These are phyloP conservation scores for Dothistroma septosporum DNA, from an alignment of 2,329 filamentous ascomycete species.

Conservation along the genomic window DNA sequence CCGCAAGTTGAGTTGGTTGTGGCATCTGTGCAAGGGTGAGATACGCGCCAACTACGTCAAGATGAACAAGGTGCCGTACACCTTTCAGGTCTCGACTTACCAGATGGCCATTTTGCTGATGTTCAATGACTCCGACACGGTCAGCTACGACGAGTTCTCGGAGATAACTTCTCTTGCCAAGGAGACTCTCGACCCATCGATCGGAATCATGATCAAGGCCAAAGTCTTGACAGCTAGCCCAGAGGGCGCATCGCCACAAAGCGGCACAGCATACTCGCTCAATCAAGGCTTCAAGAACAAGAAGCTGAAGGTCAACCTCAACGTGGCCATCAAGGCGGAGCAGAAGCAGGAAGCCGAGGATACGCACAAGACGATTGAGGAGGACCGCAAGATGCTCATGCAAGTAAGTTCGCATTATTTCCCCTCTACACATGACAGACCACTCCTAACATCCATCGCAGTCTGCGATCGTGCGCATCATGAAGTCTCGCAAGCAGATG, in stretches of 20 bases:
- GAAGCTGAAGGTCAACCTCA: slow-evolving; percentile 95
- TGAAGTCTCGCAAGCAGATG: slow-evolving; percentile 99
- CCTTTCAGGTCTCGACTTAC: slow-evolving; percentile 94
- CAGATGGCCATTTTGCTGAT: slow-evolving; percentile 95
- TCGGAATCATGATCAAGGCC: slow-evolving; percentile 85
- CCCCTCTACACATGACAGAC: neutral
- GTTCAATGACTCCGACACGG: slow-evolving; percentile 85
- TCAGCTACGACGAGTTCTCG: slow-evolving; percentile 83
- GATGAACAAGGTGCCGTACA: slow-evolving; percentile 81
- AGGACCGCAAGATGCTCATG: slow-evolving; percentile 91
- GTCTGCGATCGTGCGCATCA: slow-evolving; percentile 98
- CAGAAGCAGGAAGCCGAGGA: slow-evolving; percentile 94
- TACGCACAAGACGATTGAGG: slow-evolving; percentile 98
- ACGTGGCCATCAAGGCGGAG: slow-evolving; percentile 90
- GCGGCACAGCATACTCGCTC: slow-evolving; percentile 74
- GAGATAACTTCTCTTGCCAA: slow-evolving; percentile 72
- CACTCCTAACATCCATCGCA: slow-evolving; percentile 43
- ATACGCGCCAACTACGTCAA: slow-evolving; percentile 92
- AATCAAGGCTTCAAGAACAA: slow-evolving; percentile 98
- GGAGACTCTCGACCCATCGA: slow-evolving; percentile 80
- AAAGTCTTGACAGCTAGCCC: slow-evolving; percentile 75
- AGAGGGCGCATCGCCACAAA: slow-evolving; percentile 68
- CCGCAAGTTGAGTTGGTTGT: slow-evolving; percentile 94
- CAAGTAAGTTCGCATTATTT: slow-evolving; percentile 63
- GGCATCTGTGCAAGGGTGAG: slow-evolving; percentile 97